Evolutionary conservation across 257 asterid genomes (phyloP).

Genomic region (Rauvolfia tetraphylla): DNA sequence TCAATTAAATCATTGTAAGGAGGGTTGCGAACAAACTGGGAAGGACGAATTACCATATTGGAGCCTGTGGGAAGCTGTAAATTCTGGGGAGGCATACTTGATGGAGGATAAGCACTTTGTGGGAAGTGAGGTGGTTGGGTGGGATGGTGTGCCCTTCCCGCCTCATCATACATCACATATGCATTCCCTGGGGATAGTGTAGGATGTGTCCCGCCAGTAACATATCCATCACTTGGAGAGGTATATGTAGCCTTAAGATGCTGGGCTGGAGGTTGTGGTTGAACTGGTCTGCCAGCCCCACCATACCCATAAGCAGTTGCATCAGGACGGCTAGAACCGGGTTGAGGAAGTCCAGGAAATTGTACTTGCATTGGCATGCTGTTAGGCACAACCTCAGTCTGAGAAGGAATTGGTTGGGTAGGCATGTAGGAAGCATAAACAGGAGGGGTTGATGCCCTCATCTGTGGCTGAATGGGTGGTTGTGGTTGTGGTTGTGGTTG

Average conservation of each 20-base stretch:
- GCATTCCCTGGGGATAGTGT: conserved; percentile 58
- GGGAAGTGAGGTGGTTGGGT: conserved; percentile 63
- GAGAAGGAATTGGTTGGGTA: conserved; percentile 54
- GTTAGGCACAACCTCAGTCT: conserved; percentile 57
- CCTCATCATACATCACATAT: conserved; percentile 64
- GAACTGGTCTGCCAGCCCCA: conserved; percentile 56
- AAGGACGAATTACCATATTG: conserved; percentile 36
- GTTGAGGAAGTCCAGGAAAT: conserved; percentile 46
- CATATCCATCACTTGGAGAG: conserved; percentile 61
- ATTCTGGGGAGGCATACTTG: conserved; percentile 48
- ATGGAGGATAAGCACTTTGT: conserved; percentile 64
- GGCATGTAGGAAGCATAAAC: conserved; percentile 57
- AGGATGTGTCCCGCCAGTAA: conserved; percentile 57
- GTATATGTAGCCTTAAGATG: conserved; percentile 54
- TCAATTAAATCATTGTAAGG: conserved; percentile 81
- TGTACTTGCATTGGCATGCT: conserved; percentile 70
- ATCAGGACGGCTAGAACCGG: conserved; percentile 50
- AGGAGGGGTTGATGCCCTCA: conserved; percentile 56
- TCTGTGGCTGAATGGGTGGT: conserved; percentile 56
- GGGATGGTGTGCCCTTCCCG: conserved; percentile 58
- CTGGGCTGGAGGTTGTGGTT: conserved; percentile 49
- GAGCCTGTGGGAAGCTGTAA: conserved; percentile 45
- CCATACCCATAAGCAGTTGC: conserved; percentile 56
- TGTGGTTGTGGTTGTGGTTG: conserved; percentile 53
- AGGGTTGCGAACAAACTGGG: conserved; percentile 53